These are phyloP conservation scores for Lactarius evosmus DNA, from an alignment of 768 basidiomycete species.

Conservation along the genomic window DNA sequence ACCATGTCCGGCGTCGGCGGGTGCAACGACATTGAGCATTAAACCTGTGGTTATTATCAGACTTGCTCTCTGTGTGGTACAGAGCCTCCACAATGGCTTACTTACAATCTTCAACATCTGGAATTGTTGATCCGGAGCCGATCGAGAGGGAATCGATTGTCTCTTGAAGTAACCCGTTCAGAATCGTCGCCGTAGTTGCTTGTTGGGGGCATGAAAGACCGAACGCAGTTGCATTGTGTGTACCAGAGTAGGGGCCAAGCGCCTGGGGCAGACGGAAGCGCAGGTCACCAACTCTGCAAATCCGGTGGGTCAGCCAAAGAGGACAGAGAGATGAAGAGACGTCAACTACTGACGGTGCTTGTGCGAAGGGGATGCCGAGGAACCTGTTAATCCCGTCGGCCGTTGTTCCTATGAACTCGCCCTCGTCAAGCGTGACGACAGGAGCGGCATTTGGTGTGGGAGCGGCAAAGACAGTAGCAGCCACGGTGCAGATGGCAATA, in stretches of 20 bases:
- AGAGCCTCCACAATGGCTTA: background rate
- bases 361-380: slow-evolving; percentile 43
- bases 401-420: slow-evolving; percentile 33
- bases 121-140: background rate
- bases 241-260: too few species aligned
- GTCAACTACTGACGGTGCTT: slow-evolving; percentile 36
- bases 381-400: slow-evolving; percentile 33
- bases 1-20: slow-evolving; percentile 8
- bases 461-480: background rate
- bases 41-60: slow-evolving; percentile 21
- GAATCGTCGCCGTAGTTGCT: background rate
- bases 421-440: slow-evolving; percentile 32
- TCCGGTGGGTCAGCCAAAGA: background rate
- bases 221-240: too few species aligned
- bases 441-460: background rate
- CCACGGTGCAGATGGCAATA: background rate
- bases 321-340: background rate
- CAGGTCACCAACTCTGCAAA: slow-evolving; percentile 35
- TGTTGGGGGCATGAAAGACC: too few species aligned
- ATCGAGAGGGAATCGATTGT: slow-evolving; percentile 5
- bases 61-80: too few species aligned
- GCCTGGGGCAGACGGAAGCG: too few species aligned
- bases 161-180: background rate
- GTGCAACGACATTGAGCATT: slow-evolving; percentile 28
- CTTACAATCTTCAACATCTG: slow-evolving; percentile 28